Base-by-base conservation (phyloP, 495 filamentous ascomycete species). In the Trypethelium eluteriae region DNA sequence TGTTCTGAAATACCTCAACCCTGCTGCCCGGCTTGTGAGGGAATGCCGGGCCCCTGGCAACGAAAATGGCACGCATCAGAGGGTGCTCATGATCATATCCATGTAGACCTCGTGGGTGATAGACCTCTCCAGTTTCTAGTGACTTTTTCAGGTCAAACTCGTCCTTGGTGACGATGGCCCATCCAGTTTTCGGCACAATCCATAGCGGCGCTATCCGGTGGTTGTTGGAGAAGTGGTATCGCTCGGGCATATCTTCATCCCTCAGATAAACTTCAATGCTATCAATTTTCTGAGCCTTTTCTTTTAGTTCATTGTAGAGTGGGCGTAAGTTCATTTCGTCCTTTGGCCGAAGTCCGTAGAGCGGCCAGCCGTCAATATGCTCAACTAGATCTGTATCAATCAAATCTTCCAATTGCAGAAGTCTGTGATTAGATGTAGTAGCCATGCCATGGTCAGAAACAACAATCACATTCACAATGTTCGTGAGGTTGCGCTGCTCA, bases 361-460 rank as follows among this genome's bases (percentile, higher is more conserved):
- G 83, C 0, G 94, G 94, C 95, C 94, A 99, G 64, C 94, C 94
- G 71, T 99, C 94, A 9, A 88, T 89, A 70, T 93, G 92, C 66
- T 87, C 88, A 34, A 96, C 85, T 63, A 89, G 81, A 56, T 76
- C 75, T 0, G 88, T 77, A 70, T 96, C 89, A 39, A 98, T 82
- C 2, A 96, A 71, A 73, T 97, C 92, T 68, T 99, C 94, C n/a
- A 98, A 78, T 74, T 98, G 94, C 35, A 99, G 83, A 47, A 96
- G 78, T n/a, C 93, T 85, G 18, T 86, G 81, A 0, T 82, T 85
- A 44, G 90, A 87, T 0, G 94, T 97, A 1, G 90, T 93, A 3
- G 93, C 93, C 94, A 99, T 99, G 32, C 94, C 94, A 71, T 99
- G 94, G 75, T 99, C 94, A 11, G 91, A 96, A 16, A 99, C 93